Base-by-base conservation (phyloP, 2,329 filamentous ascomycete species). In the Colletotrichum melonis region DNA sequence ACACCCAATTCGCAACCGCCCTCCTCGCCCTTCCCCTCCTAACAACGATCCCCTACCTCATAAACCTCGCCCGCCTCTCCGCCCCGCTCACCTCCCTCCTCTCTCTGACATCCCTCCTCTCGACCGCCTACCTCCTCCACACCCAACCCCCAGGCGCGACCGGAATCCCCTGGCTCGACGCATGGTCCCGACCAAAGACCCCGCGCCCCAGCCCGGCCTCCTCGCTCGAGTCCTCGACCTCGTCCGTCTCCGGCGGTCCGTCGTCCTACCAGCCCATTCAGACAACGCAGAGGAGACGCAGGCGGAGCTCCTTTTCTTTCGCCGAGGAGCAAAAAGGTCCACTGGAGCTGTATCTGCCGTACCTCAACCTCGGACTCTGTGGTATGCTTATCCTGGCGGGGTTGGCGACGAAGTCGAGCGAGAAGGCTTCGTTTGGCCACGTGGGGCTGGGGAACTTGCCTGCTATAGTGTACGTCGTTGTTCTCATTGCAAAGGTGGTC, bases 21-120 rank as follows among this genome's bases (percentile, higher is more conserved):
- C 91, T 95, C 76, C 85, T 93, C 78, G 77, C 82, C 65, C 84
- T 95, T n/a, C 91, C 92, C 1, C 76, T 89, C 68, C 79, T 90
- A 67, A 86, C 89, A 63, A 81, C 86, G 4, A 70, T 92, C 19
- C 87, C 90, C 52, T 92, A 92, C 82, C 74, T 91, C 4, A 78
- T 87, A 24, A 81, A 83, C 11, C 81, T 92, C 55, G 78, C 88
- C 75, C 69, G 72, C 38, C 63, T 72, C 16, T 63, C 49, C 11
- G 60, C 72, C 30, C 59, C 70, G 7, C 19, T 72, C 57, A 58
- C 59, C 6, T 74, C 77, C 11, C 76, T 84, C 32, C 82, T 76
- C 58, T 79, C 75, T 74, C 82, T 82, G 67, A 87, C 90, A 0
- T 93, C 90, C 28, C 87, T 95, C 22, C 83, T 87, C 22, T 88